phyloP scores from a whole-genome alignment of 2,329 filamentous ascomycete species.

The Cladosporium sp. region DNA sequence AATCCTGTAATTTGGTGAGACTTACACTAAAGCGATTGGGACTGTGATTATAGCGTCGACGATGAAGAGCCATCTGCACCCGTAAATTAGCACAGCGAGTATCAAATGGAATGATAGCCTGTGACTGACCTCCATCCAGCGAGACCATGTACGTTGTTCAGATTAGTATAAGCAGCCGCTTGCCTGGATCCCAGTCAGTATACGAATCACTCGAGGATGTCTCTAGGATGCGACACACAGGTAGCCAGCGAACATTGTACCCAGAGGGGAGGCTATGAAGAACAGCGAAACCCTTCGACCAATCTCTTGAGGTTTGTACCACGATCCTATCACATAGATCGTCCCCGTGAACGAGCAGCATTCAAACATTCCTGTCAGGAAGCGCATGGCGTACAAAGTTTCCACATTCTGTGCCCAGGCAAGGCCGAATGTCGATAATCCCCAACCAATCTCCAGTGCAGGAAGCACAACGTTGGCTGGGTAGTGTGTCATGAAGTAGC shows the following conservation, averaged over 20 bases:
- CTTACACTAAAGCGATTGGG: conserved; percentile 47
- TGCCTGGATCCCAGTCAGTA: conserved; percentile 37
- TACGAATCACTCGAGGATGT: conserved; percentile 29
- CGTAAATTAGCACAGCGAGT: no score
- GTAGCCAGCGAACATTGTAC: conserved; percentile 64
- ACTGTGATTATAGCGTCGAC: conserved; percentile 60
- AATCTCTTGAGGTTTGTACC: conserved; percentile 63
- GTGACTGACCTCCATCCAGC: background rate
- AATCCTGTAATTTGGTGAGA: conserved; percentile 30
- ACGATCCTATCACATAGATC: conserved; percentile 62
- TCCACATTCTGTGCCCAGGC: conserved; percentile 10
- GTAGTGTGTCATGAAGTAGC: conserved; percentile 10
- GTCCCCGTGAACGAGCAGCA: conserved; percentile 41
- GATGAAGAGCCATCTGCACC: conserved; percentile 58
- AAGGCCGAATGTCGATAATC: conserved; percentile 5
- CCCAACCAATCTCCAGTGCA: background rate
- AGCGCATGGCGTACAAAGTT: conserved; percentile 1
- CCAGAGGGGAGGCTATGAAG: conserved; percentile 60
- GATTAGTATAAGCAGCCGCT: background rate
- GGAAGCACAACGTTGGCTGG: conserved; percentile 3
- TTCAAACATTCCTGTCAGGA: background rate
- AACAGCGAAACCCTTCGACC: conserved; percentile 65
- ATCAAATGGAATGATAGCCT: background rate
- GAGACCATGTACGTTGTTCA: background rate
- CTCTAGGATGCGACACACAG: conserved; percentile 52